Evolutionary conservation across 441 rosid species (phyloP), one percentile per base, ranked within the genome.

Genomic region (Rhodomyrtus psidioides): DNA sequence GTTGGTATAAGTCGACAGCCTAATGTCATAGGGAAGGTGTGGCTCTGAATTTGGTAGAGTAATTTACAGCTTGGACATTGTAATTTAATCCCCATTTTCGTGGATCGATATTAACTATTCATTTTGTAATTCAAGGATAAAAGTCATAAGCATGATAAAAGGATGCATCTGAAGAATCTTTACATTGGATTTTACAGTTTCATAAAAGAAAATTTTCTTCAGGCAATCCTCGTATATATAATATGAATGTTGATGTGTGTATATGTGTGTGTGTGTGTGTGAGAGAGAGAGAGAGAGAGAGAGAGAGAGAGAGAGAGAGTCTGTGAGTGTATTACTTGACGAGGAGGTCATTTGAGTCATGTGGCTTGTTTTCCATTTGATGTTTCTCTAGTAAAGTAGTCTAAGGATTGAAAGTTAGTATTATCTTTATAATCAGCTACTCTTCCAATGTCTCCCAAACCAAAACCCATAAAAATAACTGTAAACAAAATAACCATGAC

Each of bases 1-100:
- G 99, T 96, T 88, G 99, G 99, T 87, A 96, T 98, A 84, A 98
- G 99, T 89, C 98, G 95, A 70, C 99, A 98, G 88, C 99, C 99
- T 44, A 98, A 94, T 85, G 95, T 98, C 82, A 88, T 98, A 65
- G 96, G 98, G 89, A 98, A 93, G 94, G 99, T 95, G 91, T 10
- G 93, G 44, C 27, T 57, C 46, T 44, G 39, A 57, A 57, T 13
- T 26, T 3, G 60, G 26, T 49, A 19, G 79, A 34, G 60, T 34
- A 53, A 82, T 82, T 56, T 54, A 26, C 84, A 51, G 84, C 84
- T 70, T 70, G 49, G 79, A 10, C 79, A 70, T 39, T 39, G 49
- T 70, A 39, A 70, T 70, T 21, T 34, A 21, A 21, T 70, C 7
- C 49, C 34, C n/a, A 70, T 34, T 39, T 70, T 34, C 1, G 0